Base-by-base conservation (phyloP, 2,329 filamentous ascomycete genomes). In the Dactylonectria estremocensis region DNA sequence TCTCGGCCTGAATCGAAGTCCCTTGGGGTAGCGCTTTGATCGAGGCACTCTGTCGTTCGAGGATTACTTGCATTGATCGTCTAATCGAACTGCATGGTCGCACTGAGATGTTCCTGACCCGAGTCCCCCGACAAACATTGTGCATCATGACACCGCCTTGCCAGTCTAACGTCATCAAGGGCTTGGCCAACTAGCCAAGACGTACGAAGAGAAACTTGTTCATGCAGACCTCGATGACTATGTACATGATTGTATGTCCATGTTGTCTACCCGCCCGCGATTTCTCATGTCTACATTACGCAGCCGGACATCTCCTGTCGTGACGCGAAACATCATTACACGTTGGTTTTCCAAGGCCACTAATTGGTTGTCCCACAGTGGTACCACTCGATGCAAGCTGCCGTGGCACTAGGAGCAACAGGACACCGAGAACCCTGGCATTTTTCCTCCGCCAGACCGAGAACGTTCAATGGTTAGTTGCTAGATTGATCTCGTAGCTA, bases 401-500 rank as follows among this genome's bases (percentile, higher is more conserved):
- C 16, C 16, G 3, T n/a, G 16, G 40, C 40, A 43, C 40, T 43
- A 43, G 40, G 40, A 43, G 40, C 40, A 43, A 18, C 40, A 28
- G 28, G 35, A 40, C 33, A 16, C 60, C 31, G 28, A 37, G 18
- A 10, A 16, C 22, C n/a, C 9, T 11, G 43, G 18, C 16, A 8
- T 18, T 33, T n/a, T 22, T 28, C 2, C 55, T 57, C 65, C 50
- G 65, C 50, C 49, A 60, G 61, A 40, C 55, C 61, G 61, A 64
- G 14, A 8, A 55, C 6, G 13, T 35, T 24, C 24, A 28, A 14
- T 10, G 2, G 24, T 22, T 31, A 43, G 24, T 13, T 52, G 33
- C 57, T 57, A 57, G 57, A 37, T 53, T 52, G 52, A 57, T 46
- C 37, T 50, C 37, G 40, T 37, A 16, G 31, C 7, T 35, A 33